Base-by-base conservation (phyloP, 306 rosid species). In the Mimosa pudica region DNA sequence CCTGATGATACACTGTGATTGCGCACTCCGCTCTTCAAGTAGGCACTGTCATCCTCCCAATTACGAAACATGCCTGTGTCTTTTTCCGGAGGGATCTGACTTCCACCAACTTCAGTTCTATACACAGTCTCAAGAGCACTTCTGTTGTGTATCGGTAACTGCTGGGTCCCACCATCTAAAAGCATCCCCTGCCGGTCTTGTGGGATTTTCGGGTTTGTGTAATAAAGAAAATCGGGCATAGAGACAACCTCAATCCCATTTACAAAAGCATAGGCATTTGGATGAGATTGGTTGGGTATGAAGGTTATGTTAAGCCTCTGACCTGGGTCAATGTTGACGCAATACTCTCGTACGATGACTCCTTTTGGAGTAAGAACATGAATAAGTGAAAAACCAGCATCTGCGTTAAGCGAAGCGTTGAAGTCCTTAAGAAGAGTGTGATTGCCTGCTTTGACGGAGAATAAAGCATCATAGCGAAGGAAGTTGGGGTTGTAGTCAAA, bases 221-320 rank as follows among this genome's bases (percentile, higher is more conserved):
- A 49, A 49, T 49, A 49, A 49, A 49, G 85, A 89, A 11, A 64
- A 11, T 3, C 7, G 70, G 70, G 70, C 92, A 92, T 89, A 0
- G 97, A 89, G 5, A 92, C 78, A 0, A 89, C 70, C 69, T 92
- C 97, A 3, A 92, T 92, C 12, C 87, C 91, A 16, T 89, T 89
- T 49, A 89, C 49, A 41, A 89, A 90, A 55, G 88, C 93, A 33
- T 79, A 80, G 0, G 84, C 66, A 5, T 80, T 81, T 4, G 70
- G 14, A 4, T 9, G 46, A 8, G 20, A 58, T 64, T 17, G 30
- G 24, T 8, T 58, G 55, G 93, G 91, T 1, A 10, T 46, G 87
- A 92, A 92, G 0, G 81, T 80, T 30, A 92, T 18, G 52, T 79
- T 76, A 13, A 86, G 20, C 30, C 60, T 85, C 71, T 73, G 38